Conservation (phyloP, 1,284 basidiomycete genomes). For the Ceratobasidium theobromae region DNA sequence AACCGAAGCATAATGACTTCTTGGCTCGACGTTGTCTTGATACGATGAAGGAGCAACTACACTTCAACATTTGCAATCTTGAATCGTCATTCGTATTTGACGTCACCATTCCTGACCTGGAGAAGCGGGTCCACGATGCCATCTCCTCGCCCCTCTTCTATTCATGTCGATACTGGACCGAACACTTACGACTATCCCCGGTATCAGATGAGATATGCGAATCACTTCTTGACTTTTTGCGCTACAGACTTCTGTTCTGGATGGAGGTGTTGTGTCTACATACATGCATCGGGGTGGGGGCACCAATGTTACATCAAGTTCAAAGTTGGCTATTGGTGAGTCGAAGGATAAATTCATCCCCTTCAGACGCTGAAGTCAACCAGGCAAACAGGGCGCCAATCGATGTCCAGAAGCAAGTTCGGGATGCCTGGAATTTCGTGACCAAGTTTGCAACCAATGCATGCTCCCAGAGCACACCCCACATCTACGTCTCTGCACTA, state of each 20-base stretch:
- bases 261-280: neutral
- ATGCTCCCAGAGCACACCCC: too few relatives aligned
- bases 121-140: too few relatives aligned
- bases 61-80: too few relatives aligned
- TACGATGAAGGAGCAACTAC: too few relatives aligned
- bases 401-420: neutral
- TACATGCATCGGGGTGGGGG: neutral
- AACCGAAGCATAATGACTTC: too few relatives aligned
- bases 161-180: too few relatives aligned
- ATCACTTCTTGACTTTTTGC: neutral
- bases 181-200: neutral
- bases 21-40: too few relatives aligned
- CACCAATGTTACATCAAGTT: neutral
- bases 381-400: neutral
- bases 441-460: neutral
- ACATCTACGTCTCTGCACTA: too few relatives aligned
- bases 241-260: neutral
- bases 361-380: neutral
- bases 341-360: neutral
- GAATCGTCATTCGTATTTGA: too few relatives aligned
- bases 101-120: too few relatives aligned
- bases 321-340: too few relatives aligned
- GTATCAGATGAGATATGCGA: neutral
- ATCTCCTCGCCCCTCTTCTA: too few relatives aligned
- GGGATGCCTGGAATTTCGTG: neutral